phyloP scores from a whole-genome alignment of 2,329 filamentous ascomycete species.

The Fusarium hainanense region DNA sequence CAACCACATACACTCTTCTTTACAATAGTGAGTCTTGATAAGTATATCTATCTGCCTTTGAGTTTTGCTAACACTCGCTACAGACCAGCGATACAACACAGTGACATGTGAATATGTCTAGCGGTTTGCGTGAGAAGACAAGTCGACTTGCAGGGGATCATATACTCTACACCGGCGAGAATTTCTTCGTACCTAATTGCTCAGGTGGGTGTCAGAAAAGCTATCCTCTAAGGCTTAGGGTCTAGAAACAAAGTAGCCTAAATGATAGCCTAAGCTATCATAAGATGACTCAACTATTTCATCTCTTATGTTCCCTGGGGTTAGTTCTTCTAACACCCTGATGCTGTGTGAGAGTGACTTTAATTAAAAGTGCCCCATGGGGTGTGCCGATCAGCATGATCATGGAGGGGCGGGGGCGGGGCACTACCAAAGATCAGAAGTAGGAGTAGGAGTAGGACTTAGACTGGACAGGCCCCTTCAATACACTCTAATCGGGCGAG shows the following conservation, averaged over 20 bases:
- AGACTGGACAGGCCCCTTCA: background rate
- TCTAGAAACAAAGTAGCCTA: too few relatives aligned
- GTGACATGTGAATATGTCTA: conserved; percentile 58
- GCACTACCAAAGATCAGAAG: background rate
- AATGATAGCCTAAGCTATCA: too few relatives aligned
- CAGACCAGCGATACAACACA: conserved; percentile 55
- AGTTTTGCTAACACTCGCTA: conserved; percentile 27
- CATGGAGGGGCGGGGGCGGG: background rate
- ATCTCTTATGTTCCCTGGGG: too few relatives aligned
- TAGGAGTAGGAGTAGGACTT: background rate
- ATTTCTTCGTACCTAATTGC: background rate
- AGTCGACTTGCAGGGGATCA: too few relatives aligned
- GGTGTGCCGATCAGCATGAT: background rate
- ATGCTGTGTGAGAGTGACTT: too few relatives aligned
- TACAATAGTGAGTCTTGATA: conserved; percentile 52
- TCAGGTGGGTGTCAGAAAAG: too few relatives aligned
- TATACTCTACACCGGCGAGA: background rate
- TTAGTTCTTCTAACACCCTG: too few relatives aligned
- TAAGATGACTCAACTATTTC: too few relatives aligned
- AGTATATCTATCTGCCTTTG: background rate
- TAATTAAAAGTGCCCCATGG: background rate
- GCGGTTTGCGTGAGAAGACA: background rate
- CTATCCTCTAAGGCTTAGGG: too few relatives aligned
- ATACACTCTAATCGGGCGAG: conserved; percentile 9
- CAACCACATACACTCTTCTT: conserved; percentile 57